Base-by-base conservation (phyloP, 805 yeast genomes). In the Huiozyma sinensis region DNA sequence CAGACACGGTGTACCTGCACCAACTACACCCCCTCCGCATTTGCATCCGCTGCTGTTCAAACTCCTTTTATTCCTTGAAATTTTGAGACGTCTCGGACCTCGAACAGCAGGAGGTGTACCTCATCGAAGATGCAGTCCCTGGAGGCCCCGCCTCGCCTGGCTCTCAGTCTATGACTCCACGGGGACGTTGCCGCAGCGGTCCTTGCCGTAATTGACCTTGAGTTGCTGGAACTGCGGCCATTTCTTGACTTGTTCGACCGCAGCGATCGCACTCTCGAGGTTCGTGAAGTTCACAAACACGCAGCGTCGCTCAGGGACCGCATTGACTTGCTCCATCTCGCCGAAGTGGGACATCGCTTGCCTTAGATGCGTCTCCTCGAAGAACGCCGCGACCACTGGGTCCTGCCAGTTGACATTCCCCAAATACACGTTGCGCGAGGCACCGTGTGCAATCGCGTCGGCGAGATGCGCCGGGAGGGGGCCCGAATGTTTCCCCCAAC, bases 401-500 rank as follows among this genome's bases (percentile, higher is more conserved):
- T 64, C 64, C 28, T 51, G 58, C 39, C 66, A 66, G 44, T 73
- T 72, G 46, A 83, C 79, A 50, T 72, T 74, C 28, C 97, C 97
- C 52, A 90, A 74, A 63, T 92, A 90, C 39, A 90, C 85, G 58
- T 92, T 90, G 64, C 98, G 77, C 17, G 92, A 79, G 0, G 97
- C 97, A 36, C 97, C 97, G 50, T 85, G 83, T 24, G 92, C 80
- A 28, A 89, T 95, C 0, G 97, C 97, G 45, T 84, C 68, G 6
- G 89, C 83, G 46, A 90, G 73, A 3, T 95, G 88, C 52, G 85
- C 83, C 8, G 94, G 81, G 50, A 90, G 71, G 1, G 95, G 88
- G 8, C 97, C 97, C 6, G 95, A 81, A 60, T 90, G 96, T 64
- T 87, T 89, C 39, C 97, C 98, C 97, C 98, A 90, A 17, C 97